Evolutionary conservation across 2,329 filamentous ascomycete genomes (phyloP).

Genomic region (Aspergillus sclerotialis): DNA sequence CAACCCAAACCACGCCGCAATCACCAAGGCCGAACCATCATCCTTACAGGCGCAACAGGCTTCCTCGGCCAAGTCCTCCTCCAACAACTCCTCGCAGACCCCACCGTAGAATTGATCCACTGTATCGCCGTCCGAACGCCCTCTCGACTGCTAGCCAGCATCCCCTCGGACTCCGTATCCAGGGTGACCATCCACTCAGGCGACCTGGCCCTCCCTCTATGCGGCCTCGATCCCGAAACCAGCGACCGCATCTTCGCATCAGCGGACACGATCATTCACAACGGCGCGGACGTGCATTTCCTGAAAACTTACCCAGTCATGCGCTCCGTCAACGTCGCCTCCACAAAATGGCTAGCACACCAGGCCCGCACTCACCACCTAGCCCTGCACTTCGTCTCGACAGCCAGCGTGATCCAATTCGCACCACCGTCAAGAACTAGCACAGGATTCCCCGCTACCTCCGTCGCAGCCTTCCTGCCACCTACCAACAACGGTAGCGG

Average conservation of each 20-base stretch:
- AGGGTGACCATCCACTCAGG: neutral
- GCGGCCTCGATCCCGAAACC: too few relatives aligned
- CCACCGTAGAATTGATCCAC: slow-evolving; percentile 4
- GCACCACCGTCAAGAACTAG: too few relatives aligned
- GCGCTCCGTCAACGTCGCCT: slow-evolving; percentile 18
- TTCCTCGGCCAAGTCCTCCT: slow-evolving; percentile 4
- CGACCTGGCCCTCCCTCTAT: neutral
- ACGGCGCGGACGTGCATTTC: slow-evolving; percentile 21
- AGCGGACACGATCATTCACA: slow-evolving; percentile 18
- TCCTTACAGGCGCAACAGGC: slow-evolving; percentile 8
- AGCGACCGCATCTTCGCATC: neutral
- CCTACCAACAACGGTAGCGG: slow-evolving; percentile 18
- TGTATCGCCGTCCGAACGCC: slow-evolving; percentile 3
- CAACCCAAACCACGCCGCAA: neutral
- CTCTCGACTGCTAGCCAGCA: neutral
- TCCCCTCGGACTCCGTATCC: neutral
- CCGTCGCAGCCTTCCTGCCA: slow-evolving; percentile 13
- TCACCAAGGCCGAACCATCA: neutral
- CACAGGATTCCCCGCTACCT: slow-evolving; percentile 4
- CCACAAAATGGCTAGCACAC: slow-evolving; percentile 18
- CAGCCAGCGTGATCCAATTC: too few relatives aligned
- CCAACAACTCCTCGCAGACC: neutral
- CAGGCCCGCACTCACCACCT: slow-evolving; percentile 14
- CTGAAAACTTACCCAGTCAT: slow-evolving; percentile 23
- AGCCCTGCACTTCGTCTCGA: slow-evolving; percentile 26